Evolutionary conservation across 495 filamentous ascomycete species (phyloP).

Genomic region (Xylaria curta): DNA sequence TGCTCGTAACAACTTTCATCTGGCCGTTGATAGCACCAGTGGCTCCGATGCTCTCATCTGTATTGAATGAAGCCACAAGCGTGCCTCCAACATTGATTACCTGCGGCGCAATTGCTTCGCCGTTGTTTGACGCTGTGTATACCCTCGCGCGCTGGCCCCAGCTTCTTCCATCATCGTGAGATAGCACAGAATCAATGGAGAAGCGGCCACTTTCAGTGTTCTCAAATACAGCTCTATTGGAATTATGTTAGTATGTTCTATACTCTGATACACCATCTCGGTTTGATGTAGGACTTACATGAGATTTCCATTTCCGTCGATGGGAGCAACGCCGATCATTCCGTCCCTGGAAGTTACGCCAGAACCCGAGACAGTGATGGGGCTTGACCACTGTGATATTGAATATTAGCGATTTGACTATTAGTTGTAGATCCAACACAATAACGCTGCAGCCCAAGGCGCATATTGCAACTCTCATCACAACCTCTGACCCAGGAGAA

Average conservation of each 20-base stretch:
- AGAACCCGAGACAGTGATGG: slow-evolving; percentile 55
- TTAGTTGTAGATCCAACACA: background rate
- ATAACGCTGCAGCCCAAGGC: background rate
- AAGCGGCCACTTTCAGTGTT: slow-evolving; percentile 53
- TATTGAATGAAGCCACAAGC: slow-evolving; percentile 66
- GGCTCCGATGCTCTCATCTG: slow-evolving; percentile 58
- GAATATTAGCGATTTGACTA: background rate
- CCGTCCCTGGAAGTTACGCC: slow-evolving; percentile 58
- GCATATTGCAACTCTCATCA: background rate
- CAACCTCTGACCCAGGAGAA: background rate
- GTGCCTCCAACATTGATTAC: slow-evolving; percentile 63
- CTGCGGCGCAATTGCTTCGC: slow-evolving; percentile 55
- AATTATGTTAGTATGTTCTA: slow-evolving; percentile 12
- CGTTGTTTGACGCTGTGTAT: slow-evolving; percentile 52
- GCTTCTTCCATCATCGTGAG: slow-evolving; percentile 61
- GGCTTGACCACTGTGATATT: slow-evolving; percentile 47
- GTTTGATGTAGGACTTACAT: slow-evolving; percentile 33
- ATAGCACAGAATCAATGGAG: slow-evolving; percentile 57
- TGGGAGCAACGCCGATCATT: slow-evolving; percentile 62
- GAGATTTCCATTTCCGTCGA: slow-evolving; percentile 45
- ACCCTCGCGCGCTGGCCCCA: slow-evolving; percentile 61
- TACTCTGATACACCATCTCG: background rate
- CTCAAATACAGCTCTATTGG: slow-evolving; percentile 58
- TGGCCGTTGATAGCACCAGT: slow-evolving; percentile 39
- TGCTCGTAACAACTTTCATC: slow-evolving; percentile 47